Conservation (phyloP, 257 asterid species). For the Pogostemon cablin region DNA sequence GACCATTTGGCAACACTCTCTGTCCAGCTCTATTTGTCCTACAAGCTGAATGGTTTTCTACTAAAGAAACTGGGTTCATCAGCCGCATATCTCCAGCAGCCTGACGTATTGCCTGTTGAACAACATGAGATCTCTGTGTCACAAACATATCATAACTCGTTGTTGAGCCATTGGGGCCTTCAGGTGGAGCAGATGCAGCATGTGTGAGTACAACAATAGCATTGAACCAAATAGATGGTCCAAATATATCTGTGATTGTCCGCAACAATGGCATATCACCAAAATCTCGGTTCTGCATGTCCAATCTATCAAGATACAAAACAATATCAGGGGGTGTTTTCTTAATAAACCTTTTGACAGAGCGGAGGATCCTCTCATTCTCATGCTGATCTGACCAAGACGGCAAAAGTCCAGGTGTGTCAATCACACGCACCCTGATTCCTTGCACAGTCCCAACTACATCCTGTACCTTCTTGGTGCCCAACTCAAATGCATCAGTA, state of each 20-base stretch:
- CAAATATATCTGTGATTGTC: conserved; percentile 88
- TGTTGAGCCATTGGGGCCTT: conserved; percentile 85
- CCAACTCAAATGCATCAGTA: conserved; percentile 84
- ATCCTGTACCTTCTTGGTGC: conserved; percentile 96
- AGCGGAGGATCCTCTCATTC: conserved; percentile 78
- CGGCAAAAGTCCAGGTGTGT: conserved; percentile 96
- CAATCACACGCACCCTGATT: conserved; percentile 88
- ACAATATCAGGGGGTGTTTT: conserved; percentile 95
- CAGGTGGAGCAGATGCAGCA: conserved; percentile 99
- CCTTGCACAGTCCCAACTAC: conserved; percentile 97
- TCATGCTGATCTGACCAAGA: conserved; percentile 97
- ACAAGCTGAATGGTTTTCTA: conserved; percentile 96
- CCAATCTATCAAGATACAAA: conserved; percentile 94
- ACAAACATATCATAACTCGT: conserved; percentile 98
- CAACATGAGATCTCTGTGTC: conserved; percentile 90
- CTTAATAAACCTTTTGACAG: conserved; percentile 76
- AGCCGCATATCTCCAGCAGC: conserved; percentile 98
- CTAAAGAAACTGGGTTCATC: conserved; percentile 97
- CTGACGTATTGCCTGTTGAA: conserved; percentile 94
- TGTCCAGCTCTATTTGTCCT: conserved; percentile 98
- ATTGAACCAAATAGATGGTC: conserved; percentile 97
- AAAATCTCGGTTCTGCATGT: conserved; percentile 88
- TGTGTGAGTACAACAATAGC: conserved; percentile 98
- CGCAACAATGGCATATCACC: conserved; percentile 89
- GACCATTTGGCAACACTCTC: conserved; percentile 98